Base-by-base conservation (phyloP, 768 basidiomycete species). In the Neoboletus magnificus region DNA sequence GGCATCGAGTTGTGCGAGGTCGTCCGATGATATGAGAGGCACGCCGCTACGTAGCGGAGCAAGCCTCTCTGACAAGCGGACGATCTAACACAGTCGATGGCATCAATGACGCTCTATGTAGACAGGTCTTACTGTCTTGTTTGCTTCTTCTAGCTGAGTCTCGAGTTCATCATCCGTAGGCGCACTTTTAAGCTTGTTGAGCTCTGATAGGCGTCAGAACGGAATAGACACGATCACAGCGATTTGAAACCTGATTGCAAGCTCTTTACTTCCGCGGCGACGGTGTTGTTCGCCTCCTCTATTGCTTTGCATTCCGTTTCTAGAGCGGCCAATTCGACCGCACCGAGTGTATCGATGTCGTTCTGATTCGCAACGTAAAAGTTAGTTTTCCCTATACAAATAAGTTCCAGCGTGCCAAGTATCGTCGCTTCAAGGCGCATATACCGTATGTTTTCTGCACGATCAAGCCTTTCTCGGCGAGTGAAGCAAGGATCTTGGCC, bases 321-420 rank as follows among this genome's bases (percentile, higher is more conserved):
- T 11, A 94, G 78, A 2, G 73, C 71, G 13, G 80, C 73, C 27
- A 92, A 73, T 52, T 85, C 81, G 45, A 84, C 83, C 0, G 81
- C 69, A 6, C 85, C 81, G 51, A 92, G 77, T 23, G 83, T 77
- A 29, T 85, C 81, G 50, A 91, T 77, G 27, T 83, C 84, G 18
- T 79, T 79, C 73, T 96, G 89, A 59, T 93, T 93, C 35, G 83
- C 83, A 13, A 94, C 91, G 64, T 92, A 97, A 68, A 95, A 88
- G 0, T 85, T 86, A 3, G 85, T 87, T 71, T 97, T 93, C 11
- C 89, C 91, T 93, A 11, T 42, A 46, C 42, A 27, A 20, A 48
- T 6, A 18, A 22, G 41, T 50, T 37, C 37, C 18, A 20, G 44
- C 43, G 12, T 27, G 42, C 20, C 27, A 18, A 1, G 6, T 10